Evolutionary conservation across 2,329 filamentous ascomycete species (phyloP), one percentile per base, ranked within the genome.

Genomic region (Helotiales sp.): DNA sequence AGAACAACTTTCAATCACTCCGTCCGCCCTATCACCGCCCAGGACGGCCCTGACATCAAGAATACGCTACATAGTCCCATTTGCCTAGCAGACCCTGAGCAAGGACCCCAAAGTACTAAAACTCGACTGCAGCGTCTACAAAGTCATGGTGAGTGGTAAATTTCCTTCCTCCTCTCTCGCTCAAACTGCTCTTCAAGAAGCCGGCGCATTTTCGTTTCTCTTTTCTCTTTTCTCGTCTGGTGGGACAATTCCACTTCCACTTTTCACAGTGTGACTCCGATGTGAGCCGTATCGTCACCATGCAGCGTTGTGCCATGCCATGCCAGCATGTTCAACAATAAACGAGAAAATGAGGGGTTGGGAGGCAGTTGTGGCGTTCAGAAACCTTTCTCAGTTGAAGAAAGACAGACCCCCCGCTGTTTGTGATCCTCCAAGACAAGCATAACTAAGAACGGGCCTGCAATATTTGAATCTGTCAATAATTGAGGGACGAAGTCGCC

Each of bases 71-170:
- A 60, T 28, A 52, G 43, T 68, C 62, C 49, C 58, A 55, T 65
- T 62, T 47, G 50, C 20, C 57, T 17, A 63, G 43, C 61, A 55
- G 24, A 8, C 50, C 61, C 24, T 11, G 20, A 57, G 32, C 32
- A 58, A 32, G 50, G 58, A 55, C 62, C 60, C 37, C 43, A 61
- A 63, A 63, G 13, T 63, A 70, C 67, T 70, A 70, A 71, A 68
- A 32, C 50, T 61, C 55, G 66, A 43, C 55, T 45, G 24, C 67
- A 70, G 72, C 73, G 73, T 71, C 70, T 74, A 75, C 73, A 74
- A 74, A 68, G 59, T 34, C 68, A 47, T 70, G 69, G 66, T 74
- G 73, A 73, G 61, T 73, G 72, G 73, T 67, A 71, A 50, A 49
- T 47, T 20, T 37, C n/a, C 26, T 20, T 43, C 49, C 30, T 20